Evolutionary conservation across 306 rosid genomes (phyloP).

Genomic region (Cicer pinnatifidum): DNA sequence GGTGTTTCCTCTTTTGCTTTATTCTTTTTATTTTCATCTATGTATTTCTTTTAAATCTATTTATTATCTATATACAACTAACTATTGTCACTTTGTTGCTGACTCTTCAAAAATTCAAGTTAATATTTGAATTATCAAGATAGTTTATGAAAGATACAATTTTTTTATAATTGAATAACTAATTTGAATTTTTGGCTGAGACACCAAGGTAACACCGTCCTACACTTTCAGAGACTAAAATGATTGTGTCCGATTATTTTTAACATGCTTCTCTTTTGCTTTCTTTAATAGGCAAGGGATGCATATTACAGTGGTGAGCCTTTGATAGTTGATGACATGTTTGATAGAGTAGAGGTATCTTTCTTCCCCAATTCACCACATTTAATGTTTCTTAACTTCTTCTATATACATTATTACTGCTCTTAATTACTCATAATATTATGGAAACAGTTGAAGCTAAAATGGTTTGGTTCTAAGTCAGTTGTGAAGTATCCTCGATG

Average conservation of each 20-base stretch:
- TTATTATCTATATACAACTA: no score
- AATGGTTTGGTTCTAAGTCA: conserved; percentile 88
- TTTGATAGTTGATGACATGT: conserved; percentile 93
- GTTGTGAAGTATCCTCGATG: conserved; percentile 91
- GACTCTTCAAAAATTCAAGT: no score
- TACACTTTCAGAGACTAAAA: no score
- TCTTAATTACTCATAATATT: not conserved
- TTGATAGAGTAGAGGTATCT: conserved; percentile 85
- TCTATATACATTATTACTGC: not conserved
- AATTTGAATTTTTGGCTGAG: no score
- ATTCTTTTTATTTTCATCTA: not conserved
- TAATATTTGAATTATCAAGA: no score
- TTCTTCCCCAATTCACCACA: not conserved
- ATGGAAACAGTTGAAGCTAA: conserved; percentile 70
- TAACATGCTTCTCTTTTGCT: not conserved
- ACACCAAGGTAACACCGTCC: no score
- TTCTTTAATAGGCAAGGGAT: conserved; percentile 71
- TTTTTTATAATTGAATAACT: no score
- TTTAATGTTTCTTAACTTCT: conserved; percentile 5
- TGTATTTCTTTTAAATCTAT: not conserved
- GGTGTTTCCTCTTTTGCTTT: not conserved
- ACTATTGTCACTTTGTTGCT: no score
- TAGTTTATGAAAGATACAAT: no score
- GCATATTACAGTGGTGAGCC: conserved; percentile 91
- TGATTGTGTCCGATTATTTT: not conserved